These are phyloP conservation scores for Marchantia polymorpha DNA, from an alignment of 225 moss, liverwort and hornwort genomes.

Conservation along the genomic window DNA sequence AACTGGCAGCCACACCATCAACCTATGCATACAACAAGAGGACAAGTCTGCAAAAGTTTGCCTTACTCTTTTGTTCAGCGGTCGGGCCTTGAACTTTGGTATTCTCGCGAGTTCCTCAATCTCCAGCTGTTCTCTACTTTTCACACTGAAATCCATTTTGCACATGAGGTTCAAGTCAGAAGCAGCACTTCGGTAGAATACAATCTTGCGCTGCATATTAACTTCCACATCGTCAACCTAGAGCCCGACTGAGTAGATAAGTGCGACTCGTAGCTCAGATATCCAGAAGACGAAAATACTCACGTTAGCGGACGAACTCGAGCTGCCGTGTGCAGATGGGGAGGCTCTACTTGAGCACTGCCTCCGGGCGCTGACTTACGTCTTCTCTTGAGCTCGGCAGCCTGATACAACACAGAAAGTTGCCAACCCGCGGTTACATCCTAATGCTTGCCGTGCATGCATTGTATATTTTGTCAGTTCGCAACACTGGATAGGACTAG, in stretches of 20 bases:
- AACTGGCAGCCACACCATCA: not conserved
- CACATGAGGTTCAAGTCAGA: not conserved
- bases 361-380: slow-evolving; percentile 61
- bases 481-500: no score
- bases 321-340: slow-evolving; percentile 73
- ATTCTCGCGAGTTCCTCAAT: slow-evolving; percentile 76
- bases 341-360: slow-evolving; percentile 38
- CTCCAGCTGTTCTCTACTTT: slow-evolving; percentile 75
- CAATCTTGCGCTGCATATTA: not conserved
- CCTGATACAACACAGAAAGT: slow-evolving; percentile 30
- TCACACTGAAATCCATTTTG: slow-evolving; percentile 43
- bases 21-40: not conserved
- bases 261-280: not conserved
- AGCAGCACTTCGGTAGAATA: not conserved
- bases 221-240: not conserved
- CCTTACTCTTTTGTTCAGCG: slow-evolving; percentile 74
- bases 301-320: slow-evolving; percentile 71
- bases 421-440: not conserved
- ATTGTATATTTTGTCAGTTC: no score
- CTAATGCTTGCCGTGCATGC: not conserved
- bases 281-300: not conserved
- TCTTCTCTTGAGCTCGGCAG: slow-evolving; percentile 47
- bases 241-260: not conserved
- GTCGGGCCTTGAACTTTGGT: slow-evolving; percentile 89
- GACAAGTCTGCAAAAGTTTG: not conserved